Evolutionary conservation across 768 basidiomycete genomes (phyloP).

Genomic region (Calocybe gangraenosa): DNA sequence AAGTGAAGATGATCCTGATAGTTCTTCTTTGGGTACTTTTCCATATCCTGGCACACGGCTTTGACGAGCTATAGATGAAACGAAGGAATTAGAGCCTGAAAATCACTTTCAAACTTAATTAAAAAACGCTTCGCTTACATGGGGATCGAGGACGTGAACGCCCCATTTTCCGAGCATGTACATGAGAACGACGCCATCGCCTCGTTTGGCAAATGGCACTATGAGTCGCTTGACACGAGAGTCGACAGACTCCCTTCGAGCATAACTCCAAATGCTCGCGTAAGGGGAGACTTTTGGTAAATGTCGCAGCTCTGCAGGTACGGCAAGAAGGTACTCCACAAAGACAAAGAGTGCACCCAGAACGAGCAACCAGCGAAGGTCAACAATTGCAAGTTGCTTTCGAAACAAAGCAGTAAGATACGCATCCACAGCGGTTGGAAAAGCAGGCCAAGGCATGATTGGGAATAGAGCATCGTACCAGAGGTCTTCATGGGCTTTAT

Average conservation of each 20-base stretch:
- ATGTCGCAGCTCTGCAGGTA: conserved; percentile 28
- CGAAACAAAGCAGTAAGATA: conserved; percentile 1
- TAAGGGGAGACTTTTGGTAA: conserved; percentile 30
- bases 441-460: conserved; percentile 6
- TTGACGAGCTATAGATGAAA: conserved; percentile 20
- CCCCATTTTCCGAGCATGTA: conserved; percentile 37
- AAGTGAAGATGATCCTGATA: conserved; percentile 31
- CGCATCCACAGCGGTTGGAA: conserved; percentile 1
- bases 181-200: conserved; percentile 31
- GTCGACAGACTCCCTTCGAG: conserved; percentile 30
- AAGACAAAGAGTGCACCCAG: background rate
- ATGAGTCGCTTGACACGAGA: conserved; percentile 28
- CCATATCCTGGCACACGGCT: conserved; percentile 20
- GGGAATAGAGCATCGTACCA: background rate
- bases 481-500: background rate
- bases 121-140: conserved; percentile 18
- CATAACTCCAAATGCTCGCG: conserved; percentile 29
- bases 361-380: conserved; percentile 5
- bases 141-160: conserved; percentile 32
- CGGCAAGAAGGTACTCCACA: conserved; percentile 16
- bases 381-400: conserved; percentile 2
- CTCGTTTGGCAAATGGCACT: conserved; percentile 28
- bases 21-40: conserved; percentile 23
- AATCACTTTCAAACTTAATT: background rate
- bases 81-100: background rate